These are phyloP conservation scores for Aegilops speltoides DNA, from an alignment of 176 grass and related monocot genomes.

Conservation along the genomic window DNA sequence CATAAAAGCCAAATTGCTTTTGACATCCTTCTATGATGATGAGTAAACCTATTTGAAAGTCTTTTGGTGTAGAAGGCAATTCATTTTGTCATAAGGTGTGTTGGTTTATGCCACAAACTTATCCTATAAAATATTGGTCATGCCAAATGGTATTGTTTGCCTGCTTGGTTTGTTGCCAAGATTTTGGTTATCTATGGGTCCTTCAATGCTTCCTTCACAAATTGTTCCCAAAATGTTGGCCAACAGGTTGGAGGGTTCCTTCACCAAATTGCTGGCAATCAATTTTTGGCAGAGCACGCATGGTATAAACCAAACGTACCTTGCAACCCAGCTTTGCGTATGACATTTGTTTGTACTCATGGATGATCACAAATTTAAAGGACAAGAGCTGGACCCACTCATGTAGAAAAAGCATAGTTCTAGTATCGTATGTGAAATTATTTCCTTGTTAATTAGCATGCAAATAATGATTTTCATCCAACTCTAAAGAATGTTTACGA, in stretches of 20 bases:
- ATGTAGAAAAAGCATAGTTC: not conserved
- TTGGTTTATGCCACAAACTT: not conserved
- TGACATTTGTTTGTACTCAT: not conserved
- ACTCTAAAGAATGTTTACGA: constrained; percentile 20
- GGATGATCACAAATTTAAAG: not conserved
- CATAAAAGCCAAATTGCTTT: not conserved
- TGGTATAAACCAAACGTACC: not conserved
- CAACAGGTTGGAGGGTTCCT: not conserved
- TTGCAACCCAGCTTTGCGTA: not conserved
- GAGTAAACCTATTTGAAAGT: not conserved
- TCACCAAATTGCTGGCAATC: not conserved
- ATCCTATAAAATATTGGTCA: not conserved
- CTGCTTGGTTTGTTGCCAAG: not conserved
- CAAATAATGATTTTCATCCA: not conserved
- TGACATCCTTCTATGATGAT: not conserved
- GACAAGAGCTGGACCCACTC: not conserved
- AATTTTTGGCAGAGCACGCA: not conserved
- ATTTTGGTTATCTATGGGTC: not conserved
- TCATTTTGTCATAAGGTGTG: not conserved
- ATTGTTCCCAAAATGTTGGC: not conserved
- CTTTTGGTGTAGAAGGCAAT: not conserved
- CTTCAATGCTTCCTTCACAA: not conserved
- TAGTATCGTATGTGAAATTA: not conserved
- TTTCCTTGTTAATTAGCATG: constrained; percentile 6
- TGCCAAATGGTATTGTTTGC: not conserved